Percentiles rank a stretch among this genome's conserved stretches.
Conservation (phyloP, 2,329 filamentous ascomycete genomes). For the Ustulina deusta region DNA sequence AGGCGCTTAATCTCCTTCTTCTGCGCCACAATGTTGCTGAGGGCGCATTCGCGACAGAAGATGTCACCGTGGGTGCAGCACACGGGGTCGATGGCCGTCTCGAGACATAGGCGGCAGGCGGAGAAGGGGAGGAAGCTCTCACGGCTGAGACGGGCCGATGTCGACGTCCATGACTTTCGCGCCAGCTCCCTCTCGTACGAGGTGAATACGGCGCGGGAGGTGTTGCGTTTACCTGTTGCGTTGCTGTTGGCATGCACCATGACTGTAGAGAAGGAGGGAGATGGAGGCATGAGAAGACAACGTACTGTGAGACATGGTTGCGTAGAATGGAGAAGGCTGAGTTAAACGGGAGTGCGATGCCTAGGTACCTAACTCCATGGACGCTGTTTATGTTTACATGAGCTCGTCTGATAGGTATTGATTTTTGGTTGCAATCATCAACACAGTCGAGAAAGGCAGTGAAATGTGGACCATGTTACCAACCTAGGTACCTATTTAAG, state of each 20-base stretch:
- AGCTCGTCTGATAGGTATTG: too few species aligned
- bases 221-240: slow-evolving; percentile 81
- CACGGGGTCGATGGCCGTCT: slow-evolving; percentile 83
- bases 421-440: too few species aligned
- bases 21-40: slow-evolving; percentile 90
- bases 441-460: too few species aligned
- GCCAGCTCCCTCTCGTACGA: slow-evolving; percentile 88
- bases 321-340: background rate
- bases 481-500: too few species aligned
- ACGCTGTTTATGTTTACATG: background rate
- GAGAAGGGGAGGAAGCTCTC: slow-evolving; percentile 95
- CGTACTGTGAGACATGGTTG: slow-evolving; percentile 61
- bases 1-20: slow-evolving; percentile 89
- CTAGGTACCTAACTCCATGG: background rate
- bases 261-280: background rate
- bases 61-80: slow-evolving; percentile 87
- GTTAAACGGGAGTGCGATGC: background rate
- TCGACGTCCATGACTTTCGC: slow-evolving; percentile 83
- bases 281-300: background rate
- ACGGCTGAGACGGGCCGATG: slow-evolving; percentile 84
- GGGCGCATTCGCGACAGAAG: slow-evolving; percentile 94
- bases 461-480: too few species aligned
- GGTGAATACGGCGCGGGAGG: slow-evolving; percentile 92
- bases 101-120: slow-evolving; percentile 87
- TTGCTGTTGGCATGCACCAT: slow-evolving; percentile 21